Percentiles rank a stretch among this genome's conserved stretches.
phyloP scores from a whole-genome alignment of 495 filamentous ascomycete species.

The Oidiodendron maius region DNA sequence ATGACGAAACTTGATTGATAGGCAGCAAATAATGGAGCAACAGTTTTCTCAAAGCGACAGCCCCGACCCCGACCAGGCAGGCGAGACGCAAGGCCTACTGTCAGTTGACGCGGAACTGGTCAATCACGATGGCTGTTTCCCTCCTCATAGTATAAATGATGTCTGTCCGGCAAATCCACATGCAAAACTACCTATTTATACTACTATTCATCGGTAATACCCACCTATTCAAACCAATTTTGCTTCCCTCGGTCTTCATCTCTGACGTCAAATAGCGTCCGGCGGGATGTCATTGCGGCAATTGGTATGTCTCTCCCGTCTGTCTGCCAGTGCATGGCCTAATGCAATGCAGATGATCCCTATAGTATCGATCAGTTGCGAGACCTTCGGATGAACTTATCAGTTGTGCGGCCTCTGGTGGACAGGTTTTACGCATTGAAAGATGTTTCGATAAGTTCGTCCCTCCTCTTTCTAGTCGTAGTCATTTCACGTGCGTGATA shows the following conservation, averaged over 20 bases:
- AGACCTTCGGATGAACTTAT: conserved; percentile 64
- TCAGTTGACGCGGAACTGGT: conserved; percentile 8
- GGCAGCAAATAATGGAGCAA: conserved; percentile 10
- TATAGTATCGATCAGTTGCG: conserved; percentile 62
- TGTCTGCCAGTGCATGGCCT: background rate
- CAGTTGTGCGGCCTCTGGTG: conserved; percentile 61
- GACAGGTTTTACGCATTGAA: conserved; percentile 62
- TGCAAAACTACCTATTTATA: conserved; percentile 33
- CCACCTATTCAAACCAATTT: background rate
- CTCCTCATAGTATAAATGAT: conserved; percentile 16
- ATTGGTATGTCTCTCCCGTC: conserved; percentile 17
- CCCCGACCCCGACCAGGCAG: background rate
- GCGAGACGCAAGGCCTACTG: conserved; percentile 2
- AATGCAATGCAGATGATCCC: conserved; percentile 43
- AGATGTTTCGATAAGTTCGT: conserved; percentile 58
- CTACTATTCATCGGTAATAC: conserved; percentile 38
- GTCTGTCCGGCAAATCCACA: conserved; percentile 19
- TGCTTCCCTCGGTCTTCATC: background rate
- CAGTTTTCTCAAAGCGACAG: conserved; percentile 4
- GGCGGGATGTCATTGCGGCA: conserved; percentile 30
- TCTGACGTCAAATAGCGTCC: conserved; percentile 11
- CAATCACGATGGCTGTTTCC: conserved; percentile 21
- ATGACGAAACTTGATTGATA: background rate
- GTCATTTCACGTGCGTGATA: no score
- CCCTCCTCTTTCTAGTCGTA: no score